These are phyloP conservation scores for Cyclospora cayetanensis DNA, from an alignment of 169 alveolate genomes.

Conservation along the genomic window DNA sequence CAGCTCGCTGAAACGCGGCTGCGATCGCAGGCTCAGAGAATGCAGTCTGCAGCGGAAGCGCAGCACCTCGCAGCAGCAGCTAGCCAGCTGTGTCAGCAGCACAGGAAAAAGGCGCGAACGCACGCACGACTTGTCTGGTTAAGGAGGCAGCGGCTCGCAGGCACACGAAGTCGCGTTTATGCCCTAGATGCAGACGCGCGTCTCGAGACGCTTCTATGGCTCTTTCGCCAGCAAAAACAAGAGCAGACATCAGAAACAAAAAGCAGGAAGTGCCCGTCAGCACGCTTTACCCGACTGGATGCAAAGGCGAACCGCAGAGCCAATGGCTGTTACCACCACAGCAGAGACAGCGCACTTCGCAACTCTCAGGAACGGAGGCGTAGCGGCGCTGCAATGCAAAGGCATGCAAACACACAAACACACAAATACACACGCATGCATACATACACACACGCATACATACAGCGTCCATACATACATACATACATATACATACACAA, in stretches of 20 bases:
- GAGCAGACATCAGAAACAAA: background rate
- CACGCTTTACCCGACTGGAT: background rate
- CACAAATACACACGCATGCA: too few species aligned
- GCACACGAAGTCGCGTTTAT: too few species aligned
- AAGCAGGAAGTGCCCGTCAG: background rate
- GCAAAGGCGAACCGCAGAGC: slow-evolving; percentile 6
- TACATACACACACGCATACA: too few species aligned
- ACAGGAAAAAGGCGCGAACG: too few species aligned
- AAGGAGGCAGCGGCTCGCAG: background rate
- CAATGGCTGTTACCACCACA: background rate
- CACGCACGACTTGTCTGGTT: background rate
- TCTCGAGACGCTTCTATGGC: background rate
- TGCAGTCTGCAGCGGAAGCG: slow-evolving; percentile 41
- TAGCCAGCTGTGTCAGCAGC: background rate
- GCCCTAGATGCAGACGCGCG: too few species aligned
- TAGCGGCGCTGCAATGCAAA: background rate
- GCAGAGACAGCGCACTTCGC: slow-evolving; percentile 22
- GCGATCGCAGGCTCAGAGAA: background rate
- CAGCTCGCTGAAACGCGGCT: background rate
- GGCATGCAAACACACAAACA: too few species aligned
- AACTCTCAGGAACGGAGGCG: background rate
- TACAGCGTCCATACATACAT: too few species aligned
- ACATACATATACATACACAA: too few species aligned
- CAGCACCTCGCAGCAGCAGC: too few species aligned
- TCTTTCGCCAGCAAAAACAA: background rate